Conservation (phyloP, 176 grass and related monocot species). For the Cenchrus purpureus region DNA sequence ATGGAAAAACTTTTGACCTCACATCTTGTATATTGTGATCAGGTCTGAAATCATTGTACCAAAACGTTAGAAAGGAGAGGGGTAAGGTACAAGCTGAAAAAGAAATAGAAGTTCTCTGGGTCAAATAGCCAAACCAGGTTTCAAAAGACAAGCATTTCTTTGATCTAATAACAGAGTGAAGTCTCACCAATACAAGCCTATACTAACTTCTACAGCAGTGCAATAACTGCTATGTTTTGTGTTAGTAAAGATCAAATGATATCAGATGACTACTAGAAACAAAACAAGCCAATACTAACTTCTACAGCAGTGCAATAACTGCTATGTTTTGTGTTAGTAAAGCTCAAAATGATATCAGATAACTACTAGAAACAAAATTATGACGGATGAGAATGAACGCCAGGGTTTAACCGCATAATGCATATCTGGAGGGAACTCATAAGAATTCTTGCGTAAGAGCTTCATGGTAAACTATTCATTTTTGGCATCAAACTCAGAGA, state of each 20-base stretch:
- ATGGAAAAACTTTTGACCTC: conserved; percentile 76
- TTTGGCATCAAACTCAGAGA: too few species aligned
- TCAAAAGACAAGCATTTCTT: conserved; percentile 17
- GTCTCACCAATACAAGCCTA: neutral
- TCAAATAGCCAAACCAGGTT: conserved; percentile 21
- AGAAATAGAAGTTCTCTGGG: neutral
- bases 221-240: conserved; percentile 23
- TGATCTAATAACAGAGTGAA: neutral
- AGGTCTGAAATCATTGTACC: conserved; percentile 56
- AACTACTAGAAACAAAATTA: conserved; percentile 34
- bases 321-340: conserved; percentile 19
- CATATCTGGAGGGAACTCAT: neutral
- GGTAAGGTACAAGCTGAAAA: neutral
- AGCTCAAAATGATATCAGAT: neutral
- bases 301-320: conserved; percentile 14
- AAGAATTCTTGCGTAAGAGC: conserved; percentile 31
- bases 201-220: neutral
- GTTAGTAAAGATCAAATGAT: conserved; percentile 16
- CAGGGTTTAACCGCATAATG: conserved; percentile 26
- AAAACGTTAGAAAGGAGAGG: conserved; percentile 22
- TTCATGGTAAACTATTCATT: conserved; percentile 13
- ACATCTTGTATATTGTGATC: conserved; percentile 89
- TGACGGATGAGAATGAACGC: conserved; percentile 28
- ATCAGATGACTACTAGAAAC: neutral
- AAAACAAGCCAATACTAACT: conserved; percentile 2